Conservation (phyloP, 345 rosid genomes). For the Fremontodendron californicum region DNA sequence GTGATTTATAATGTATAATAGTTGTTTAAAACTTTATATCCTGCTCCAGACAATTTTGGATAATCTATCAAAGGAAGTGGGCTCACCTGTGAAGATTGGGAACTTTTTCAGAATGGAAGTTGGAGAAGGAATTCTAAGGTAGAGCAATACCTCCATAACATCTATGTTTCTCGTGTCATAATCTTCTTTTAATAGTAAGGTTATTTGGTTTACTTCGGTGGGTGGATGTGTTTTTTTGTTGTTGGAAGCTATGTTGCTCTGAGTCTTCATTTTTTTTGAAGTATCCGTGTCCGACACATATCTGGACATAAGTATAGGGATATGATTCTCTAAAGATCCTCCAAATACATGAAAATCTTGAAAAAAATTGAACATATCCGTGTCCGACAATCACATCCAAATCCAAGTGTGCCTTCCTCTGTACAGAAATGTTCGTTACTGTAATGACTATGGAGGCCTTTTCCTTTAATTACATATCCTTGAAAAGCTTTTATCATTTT, state of each 20-base stretch:
- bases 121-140: conserved; percentile 97
- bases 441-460: not conserved
- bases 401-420: not conserved
- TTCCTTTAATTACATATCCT: not conserved
- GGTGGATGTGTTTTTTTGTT: too few relatives aligned
- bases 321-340: too few relatives aligned
- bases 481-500: not conserved
- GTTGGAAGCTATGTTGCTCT: too few relatives aligned
- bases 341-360: too few relatives aligned
- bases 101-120: conserved; percentile 88
- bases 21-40: not conserved
- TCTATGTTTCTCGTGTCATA: not conserved
- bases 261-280: too few relatives aligned
- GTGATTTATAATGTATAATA: not conserved
- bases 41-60: conserved; percentile 51
- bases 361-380: too few relatives aligned
- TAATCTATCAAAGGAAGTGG: conserved; percentile 73
- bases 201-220: not conserved
- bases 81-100: conserved; percentile 71
- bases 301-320: too few relatives aligned
- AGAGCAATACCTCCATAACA: conserved; percentile 10
- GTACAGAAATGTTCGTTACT: too few relatives aligned
- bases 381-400: too few relatives aligned
- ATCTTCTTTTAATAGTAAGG: not conserved
- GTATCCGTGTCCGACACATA: too few relatives aligned